Conservation (phyloP, 352 stramenopile species). For the Pythium plurisporium region DNA sequence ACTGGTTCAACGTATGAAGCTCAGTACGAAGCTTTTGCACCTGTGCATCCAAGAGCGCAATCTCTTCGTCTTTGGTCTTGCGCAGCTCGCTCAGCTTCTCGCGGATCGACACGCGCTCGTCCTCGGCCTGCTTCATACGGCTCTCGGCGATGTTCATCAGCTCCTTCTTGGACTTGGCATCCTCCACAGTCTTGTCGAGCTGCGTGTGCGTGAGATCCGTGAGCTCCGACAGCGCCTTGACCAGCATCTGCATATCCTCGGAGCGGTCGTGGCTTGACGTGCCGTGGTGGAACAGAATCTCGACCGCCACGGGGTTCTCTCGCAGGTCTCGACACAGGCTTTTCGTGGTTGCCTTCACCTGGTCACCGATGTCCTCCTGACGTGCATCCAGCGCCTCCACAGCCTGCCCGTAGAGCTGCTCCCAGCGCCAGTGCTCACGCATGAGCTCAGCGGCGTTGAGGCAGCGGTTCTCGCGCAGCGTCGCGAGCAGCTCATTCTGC, state of each 20-base stretch:
- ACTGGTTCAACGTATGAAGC: slow-evolving; percentile 70
- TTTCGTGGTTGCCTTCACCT: slow-evolving; percentile 62
- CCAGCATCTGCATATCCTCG: slow-evolving; percentile 66
- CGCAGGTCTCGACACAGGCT: slow-evolving; percentile 65
- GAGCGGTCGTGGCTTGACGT: slow-evolving; percentile 46
- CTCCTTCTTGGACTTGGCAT: slow-evolving; percentile 81
- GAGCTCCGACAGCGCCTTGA: slow-evolving; percentile 76
- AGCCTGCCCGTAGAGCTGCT: slow-evolving; percentile 66
- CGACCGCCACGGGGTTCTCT: slow-evolving; percentile 66
- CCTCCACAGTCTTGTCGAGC: slow-evolving; percentile 82
- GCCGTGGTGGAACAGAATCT: slow-evolving; percentile 71
- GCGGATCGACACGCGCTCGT: slow-evolving; percentile 69
- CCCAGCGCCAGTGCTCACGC: slow-evolving; percentile 72
- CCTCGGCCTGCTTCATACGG: slow-evolving; percentile 77
- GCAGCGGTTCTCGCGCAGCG: slow-evolving; percentile 60
- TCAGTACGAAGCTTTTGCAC: slow-evolving; percentile 81
- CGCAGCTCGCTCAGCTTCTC: slow-evolving; percentile 74
- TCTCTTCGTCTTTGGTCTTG: slow-evolving; percentile 80
- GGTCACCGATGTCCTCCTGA: slow-evolving; percentile 70
- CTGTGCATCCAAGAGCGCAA: slow-evolving; percentile 70
- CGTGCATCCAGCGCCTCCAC: slow-evolving; percentile 52
- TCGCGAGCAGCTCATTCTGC: slow-evolving; percentile 44
- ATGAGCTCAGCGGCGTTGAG: slow-evolving; percentile 54
- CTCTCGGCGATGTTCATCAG: slow-evolving; percentile 70
- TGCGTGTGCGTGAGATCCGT: slow-evolving; percentile 73